Evolutionary conservation across 495 filamentous ascomycete species (phyloP).

Genomic region (Tuber melanosporum): DNA sequence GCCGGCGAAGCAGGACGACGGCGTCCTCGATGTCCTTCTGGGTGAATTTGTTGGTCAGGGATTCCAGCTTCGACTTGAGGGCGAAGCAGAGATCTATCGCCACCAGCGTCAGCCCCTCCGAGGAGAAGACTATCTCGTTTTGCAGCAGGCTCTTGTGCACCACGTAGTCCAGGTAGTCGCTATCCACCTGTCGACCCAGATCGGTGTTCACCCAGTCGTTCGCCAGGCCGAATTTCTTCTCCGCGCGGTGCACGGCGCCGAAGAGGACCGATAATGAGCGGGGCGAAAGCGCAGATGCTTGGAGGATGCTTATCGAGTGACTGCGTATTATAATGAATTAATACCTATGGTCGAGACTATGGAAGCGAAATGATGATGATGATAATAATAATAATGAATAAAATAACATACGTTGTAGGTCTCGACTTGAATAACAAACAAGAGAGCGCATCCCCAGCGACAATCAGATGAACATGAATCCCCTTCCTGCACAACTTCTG

Average conservation of each 20-base stretch:
- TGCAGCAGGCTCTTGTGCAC: slow-evolving; percentile 35
- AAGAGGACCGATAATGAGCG: slow-evolving; percentile 14
- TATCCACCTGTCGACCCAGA: slow-evolving; percentile 18
- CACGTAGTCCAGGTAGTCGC: slow-evolving; percentile 23
- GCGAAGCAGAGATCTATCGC: slow-evolving; percentile 39
- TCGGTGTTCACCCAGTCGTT: slow-evolving; percentile 32
- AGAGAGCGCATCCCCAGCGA: slow-evolving; percentile 27
- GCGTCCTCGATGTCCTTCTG: slow-evolving; percentile 28
- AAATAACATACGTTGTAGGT: slow-evolving; percentile 27
- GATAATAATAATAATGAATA: background rate
- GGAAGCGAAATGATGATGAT: background rate
- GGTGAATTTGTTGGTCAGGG: slow-evolving; percentile 18
- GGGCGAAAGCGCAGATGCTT: slow-evolving; percentile 22
- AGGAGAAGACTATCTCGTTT: slow-evolving; percentile 40
- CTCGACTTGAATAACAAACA: slow-evolving; percentile 39
- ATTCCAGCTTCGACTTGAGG: slow-evolving; percentile 33
- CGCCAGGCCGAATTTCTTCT: slow-evolving; percentile 34
- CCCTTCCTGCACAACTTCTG: slow-evolving; percentile 34
- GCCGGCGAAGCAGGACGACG: slow-evolving; percentile 32
- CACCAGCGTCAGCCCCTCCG: slow-evolving; percentile 38
- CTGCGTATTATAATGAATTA: slow-evolving; percentile 17
- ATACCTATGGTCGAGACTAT: background rate
- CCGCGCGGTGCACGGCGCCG: slow-evolving; percentile 23
- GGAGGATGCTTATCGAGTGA: slow-evolving; percentile 23
- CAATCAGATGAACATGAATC: slow-evolving; percentile 37